A percentile compares a stretch with the other conserved stretches of the same genome.
Evolutionary conservation across 2,329 filamentous ascomycete species (phyloP).

Genomic region (Ceratocystis variospora): DNA sequence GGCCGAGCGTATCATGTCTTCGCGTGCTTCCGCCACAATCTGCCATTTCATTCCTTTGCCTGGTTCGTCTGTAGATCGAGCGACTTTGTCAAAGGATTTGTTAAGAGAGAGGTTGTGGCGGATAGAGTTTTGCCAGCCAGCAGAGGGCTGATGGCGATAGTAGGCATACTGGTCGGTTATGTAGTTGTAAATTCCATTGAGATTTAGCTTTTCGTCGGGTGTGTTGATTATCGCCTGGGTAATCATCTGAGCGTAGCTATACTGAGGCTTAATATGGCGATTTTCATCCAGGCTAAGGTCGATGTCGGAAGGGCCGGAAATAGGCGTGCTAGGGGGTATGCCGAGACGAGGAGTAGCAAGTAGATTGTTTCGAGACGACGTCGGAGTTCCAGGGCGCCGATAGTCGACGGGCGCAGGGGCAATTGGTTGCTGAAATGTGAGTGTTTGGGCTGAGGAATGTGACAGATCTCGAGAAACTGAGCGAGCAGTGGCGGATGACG

Average conservation of each 20-base stretch:
- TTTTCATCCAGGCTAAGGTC: slow-evolving; percentile 73
- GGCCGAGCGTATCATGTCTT: slow-evolving; percentile 73
- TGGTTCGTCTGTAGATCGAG: slow-evolving; percentile 82
- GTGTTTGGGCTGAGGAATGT: slow-evolving; percentile 17
- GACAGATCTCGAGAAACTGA: slow-evolving; percentile 10
- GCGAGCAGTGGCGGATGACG: slow-evolving; percentile 13
- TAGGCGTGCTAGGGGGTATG: slow-evolving; percentile 14
- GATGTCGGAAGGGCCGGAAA: slow-evolving; percentile 36
- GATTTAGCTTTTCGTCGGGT: slow-evolving; percentile 72
- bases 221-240: slow-evolving; percentile 88
- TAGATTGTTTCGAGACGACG: slow-evolving; percentile 23
- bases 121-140: slow-evolving; percentile 97
- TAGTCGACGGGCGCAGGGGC: slow-evolving; percentile 48
- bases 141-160: slow-evolving; percentile 62
- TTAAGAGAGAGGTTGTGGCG: slow-evolving; percentile 92
- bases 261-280: slow-evolving; percentile 85
- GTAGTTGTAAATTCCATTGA: slow-evolving; percentile 86
- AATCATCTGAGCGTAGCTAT: slow-evolving; percentile 93
- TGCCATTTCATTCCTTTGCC: slow-evolving; percentile 99
- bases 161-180: slow-evolving; percentile 88
- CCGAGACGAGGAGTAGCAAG: slow-evolving; percentile 14
- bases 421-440: slow-evolving; percentile 33
- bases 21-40: slow-evolving; percentile 67
- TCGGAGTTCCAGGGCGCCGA: slow-evolving; percentile 46
- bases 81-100: slow-evolving; percentile 87